These are phyloP conservation scores for Russula compacta DNA, from an alignment of 768 basidiomycete genomes.

Conservation along the genomic window DNA sequence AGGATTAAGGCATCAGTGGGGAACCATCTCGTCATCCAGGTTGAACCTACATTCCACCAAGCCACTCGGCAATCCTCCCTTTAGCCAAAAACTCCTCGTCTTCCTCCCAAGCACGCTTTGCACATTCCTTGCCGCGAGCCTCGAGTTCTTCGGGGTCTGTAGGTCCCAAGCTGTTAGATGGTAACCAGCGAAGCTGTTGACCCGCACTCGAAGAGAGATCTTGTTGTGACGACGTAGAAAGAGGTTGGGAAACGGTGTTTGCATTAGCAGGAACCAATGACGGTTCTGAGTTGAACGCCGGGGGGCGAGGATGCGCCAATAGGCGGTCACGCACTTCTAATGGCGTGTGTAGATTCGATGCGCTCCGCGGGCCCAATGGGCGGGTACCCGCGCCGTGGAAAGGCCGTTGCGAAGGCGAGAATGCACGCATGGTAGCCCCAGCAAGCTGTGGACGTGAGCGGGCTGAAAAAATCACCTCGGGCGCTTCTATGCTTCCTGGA, in stretches of 20 bases:
- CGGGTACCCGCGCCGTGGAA: conserved; percentile 20
- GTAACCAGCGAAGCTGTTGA: conserved; percentile 38
- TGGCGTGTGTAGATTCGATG: conserved; percentile 26
- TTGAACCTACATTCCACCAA: conserved; percentile 80
- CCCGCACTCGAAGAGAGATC: conserved; percentile 46
- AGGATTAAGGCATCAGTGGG: conserved; percentile 11
- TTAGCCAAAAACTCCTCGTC: conserved; percentile 76
- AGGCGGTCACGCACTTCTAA: conserved; percentile 35
- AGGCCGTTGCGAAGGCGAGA: conserved; percentile 8
- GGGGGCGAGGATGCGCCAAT: conserved; percentile 59
- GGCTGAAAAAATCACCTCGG: background rate
- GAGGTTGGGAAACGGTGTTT: conserved; percentile 28
- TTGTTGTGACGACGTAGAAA: conserved; percentile 38
- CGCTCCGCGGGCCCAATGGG: conserved; percentile 20
- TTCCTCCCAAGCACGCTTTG: conserved; percentile 73
- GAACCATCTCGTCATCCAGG: background rate
- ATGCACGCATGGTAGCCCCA: conserved; percentile 18
- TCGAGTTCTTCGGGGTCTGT: conserved; percentile 55
- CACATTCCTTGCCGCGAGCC: conserved; percentile 58
- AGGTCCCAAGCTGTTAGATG: conserved; percentile 20
- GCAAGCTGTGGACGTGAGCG: background rate
- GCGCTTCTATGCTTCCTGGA: background rate
- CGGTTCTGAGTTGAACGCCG: conserved; percentile 77
- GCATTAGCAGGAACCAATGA: conserved; percentile 53
- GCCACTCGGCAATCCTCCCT: conserved; percentile 94